Evolutionary conservation across 129 eudicot genomes (phyloP), one percentile per base, ranked within the genome.

Genomic region (Oenanthe sinensis): DNA sequence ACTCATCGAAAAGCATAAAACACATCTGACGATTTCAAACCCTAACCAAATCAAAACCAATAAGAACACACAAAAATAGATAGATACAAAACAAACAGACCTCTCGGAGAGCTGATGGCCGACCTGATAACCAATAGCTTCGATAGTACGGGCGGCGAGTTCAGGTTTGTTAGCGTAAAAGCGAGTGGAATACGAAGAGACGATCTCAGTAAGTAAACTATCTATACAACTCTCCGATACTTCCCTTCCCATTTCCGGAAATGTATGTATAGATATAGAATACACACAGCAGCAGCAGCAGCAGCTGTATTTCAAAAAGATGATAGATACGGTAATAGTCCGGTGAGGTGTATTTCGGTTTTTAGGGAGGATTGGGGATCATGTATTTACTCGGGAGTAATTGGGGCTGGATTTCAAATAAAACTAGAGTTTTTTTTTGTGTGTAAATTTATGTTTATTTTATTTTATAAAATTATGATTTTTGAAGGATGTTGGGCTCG

Each of bases 201-300:
- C 97, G 76, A 93, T 85, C 87, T 93, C 98, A 17, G 96, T 91
- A 55, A 93, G 76, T 68, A 93, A 77, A 63, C 92, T 85, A 72
- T 93, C 98, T 79, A 93, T 87, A 75, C 98, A 93, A 82, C 98
- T 93, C 86, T 89, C 97, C 10, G 98, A 81, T 74, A 93, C 98
- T 77, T 93, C 98, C 54, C 91, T 83, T 54, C 76, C 98, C 97
- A 91, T 89, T 78, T 80, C 72, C 42, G 63, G 50, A 0, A 12
- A 46, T 14, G 9, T 0, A 46, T 46, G 50, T 46, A 46, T 46
- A 46, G 50, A 46, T 46, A 20, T 58, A n/a, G 22, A 2, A 2
- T 55, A 2, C 10, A 6, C 63, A 50, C 60, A 17, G 60, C 60
- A 50, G 42, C 42, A 39, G 42, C 42, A 39, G 42, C 42, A 39